phyloP scores from a whole-genome alignment of 2,329 filamentous ascomycete genomes.

The Exophiala viscosa region DNA sequence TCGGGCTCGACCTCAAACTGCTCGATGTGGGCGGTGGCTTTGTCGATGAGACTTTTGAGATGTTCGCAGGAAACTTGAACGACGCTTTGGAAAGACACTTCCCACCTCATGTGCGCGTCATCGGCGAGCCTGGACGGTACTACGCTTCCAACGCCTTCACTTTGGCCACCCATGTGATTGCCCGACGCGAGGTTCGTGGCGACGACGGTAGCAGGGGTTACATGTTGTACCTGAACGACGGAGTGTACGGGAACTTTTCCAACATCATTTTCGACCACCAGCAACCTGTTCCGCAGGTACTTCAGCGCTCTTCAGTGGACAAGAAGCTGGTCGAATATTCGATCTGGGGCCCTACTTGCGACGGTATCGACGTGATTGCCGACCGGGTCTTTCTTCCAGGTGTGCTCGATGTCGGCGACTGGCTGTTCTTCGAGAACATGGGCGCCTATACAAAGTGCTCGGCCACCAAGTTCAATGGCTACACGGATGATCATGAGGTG shows the following conservation, averaged over 20 bases:
- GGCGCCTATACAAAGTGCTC: constrained; percentile 98
- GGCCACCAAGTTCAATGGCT: constrained; percentile 96
- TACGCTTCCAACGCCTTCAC: constrained; percentile 93
- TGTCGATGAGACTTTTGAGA: constrained; percentile 83
- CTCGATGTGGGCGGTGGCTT: constrained; percentile 95
- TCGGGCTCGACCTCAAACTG: constrained; percentile 78
- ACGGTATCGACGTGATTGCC: constrained; percentile 93
- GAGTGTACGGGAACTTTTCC: constrained; percentile 96
- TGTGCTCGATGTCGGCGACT: constrained; percentile 85
- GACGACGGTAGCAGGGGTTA: constrained; percentile 67
- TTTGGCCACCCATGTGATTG: constrained; percentile 92
- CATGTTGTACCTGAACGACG: constrained; percentile 98
- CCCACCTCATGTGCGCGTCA: constrained; percentile 76
- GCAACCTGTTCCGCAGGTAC: constrained; percentile 76
- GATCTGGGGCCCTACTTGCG: constrained; percentile 96
- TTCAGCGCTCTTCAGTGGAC: constrained; percentile 61
- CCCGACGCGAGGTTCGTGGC: constrained; percentile 76
- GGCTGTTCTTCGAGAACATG: constrained; percentile 99
- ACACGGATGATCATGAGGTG: constrained; percentile 85
- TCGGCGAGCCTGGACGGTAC: constrained; percentile 94
- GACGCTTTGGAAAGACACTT: constrained; percentile 83
- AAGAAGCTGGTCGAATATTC: constrained; percentile 71
- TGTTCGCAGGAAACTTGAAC: constrained; percentile 77
- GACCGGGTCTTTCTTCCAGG: constrained; percentile 73
- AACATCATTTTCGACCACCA: constrained; percentile 99